Evolutionary conservation across 208 protist genomes (phyloP).

Genomic region (Trypanosoma conorhini): DNA sequence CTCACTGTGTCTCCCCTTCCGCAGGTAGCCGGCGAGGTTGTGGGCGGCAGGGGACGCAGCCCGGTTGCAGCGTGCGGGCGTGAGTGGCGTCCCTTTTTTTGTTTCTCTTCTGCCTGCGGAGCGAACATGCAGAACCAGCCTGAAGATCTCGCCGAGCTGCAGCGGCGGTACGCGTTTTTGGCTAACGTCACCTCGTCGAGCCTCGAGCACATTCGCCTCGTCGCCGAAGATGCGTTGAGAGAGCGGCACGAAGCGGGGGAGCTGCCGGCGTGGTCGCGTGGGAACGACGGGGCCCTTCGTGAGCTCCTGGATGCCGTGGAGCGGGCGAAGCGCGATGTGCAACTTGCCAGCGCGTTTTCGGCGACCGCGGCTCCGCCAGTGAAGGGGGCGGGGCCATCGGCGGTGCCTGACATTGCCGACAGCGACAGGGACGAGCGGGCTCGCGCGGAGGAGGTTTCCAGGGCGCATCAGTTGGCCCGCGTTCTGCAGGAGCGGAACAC

Average conservation of each 20-base stretch:
- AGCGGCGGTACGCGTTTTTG: slow-evolving; percentile 7
- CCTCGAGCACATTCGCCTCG: slow-evolving; percentile 16
- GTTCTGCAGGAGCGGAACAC: slow-evolving; percentile 15
- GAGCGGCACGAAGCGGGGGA: not conserved
- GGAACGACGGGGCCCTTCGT: not conserved
- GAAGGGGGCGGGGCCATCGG: not conserved
- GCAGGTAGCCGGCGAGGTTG: not conserved
- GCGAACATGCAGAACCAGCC: not conserved
- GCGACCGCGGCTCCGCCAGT: not conserved
- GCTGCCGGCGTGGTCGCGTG: not conserved
- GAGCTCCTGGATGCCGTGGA: slow-evolving; percentile 7
- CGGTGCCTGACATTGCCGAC: not conserved
- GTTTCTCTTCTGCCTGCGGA: no score
- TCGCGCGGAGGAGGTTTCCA: not conserved
- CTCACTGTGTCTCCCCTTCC: not conserved
- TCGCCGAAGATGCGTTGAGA: slow-evolving; percentile 7
- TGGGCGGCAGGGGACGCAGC: not conserved
- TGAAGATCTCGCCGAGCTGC: slow-evolving; percentile 8
- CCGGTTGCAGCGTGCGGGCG: not conserved
- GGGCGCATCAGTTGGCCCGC: slow-evolving; percentile 15
- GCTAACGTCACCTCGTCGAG: slow-evolving; percentile 1
- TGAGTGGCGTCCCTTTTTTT: not conserved
- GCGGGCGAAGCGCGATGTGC: slow-evolving; percentile 13
- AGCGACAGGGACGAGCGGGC: not conserved
- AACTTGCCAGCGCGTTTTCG: not conserved